phyloP scores from a whole-genome alignment of 1,284 basidiomycete species.

The Amylostereum areolatum region DNA sequence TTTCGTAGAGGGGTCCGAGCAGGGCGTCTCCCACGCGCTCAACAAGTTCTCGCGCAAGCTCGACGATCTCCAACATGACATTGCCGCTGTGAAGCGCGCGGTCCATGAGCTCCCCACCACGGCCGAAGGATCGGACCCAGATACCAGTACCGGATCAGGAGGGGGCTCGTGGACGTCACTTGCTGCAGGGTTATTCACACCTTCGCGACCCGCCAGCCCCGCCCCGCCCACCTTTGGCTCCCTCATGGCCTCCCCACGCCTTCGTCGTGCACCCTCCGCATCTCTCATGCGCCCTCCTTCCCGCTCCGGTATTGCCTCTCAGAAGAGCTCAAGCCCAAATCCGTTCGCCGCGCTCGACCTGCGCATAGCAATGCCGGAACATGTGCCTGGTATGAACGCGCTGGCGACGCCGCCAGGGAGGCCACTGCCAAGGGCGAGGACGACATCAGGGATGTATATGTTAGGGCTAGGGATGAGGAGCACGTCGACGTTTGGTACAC shows the following conservation, averaged over 20 bases:
- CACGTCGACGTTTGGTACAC: constrained; percentile 18
- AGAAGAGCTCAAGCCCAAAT: constrained; percentile 21
- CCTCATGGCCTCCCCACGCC: constrained; percentile 57
- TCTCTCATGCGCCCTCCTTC: constrained; percentile 18
- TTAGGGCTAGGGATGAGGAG: constrained; percentile 44
- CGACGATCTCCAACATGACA: constrained; percentile 76
- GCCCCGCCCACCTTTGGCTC: constrained; percentile 56
- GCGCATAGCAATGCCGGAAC: constrained; percentile 55
- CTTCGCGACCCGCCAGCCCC: constrained; percentile 34
- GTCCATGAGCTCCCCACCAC: constrained; percentile 36
- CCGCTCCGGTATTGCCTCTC: background rate
- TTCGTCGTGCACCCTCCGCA: constrained; percentile 42
- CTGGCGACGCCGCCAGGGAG: constrained; percentile 15
- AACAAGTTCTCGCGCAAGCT: constrained; percentile 54
- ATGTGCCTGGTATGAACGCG: constrained; percentile 12
- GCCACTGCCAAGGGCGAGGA: constrained; percentile 32
- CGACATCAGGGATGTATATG: constrained; percentile 56
- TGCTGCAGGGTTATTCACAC: constrained; percentile 38
- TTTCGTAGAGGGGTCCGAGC: constrained; percentile 56
- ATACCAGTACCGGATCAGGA: constrained; percentile 12
- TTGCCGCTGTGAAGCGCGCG: constrained; percentile 57
- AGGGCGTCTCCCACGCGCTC: constrained; percentile 40
- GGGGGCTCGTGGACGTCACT: constrained; percentile 48
- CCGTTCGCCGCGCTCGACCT: constrained; percentile 48
- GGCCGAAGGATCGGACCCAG: background rate